Base-by-base conservation (phyloP, 768 basidiomycete genomes). In the Mycena venus region DNA sequence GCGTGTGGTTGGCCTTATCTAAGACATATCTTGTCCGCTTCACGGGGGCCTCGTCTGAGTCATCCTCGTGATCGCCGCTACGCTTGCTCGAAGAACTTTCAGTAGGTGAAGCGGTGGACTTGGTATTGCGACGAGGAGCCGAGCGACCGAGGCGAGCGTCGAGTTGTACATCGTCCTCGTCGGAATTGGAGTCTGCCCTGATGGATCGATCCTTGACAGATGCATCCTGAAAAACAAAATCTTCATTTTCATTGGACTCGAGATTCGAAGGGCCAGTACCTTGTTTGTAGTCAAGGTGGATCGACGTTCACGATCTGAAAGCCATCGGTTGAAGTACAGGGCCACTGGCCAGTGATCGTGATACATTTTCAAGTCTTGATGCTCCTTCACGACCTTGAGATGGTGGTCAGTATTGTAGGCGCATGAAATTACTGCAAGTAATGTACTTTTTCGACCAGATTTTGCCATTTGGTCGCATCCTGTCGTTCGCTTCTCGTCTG, bases 341-440 rank as follows among this genome's bases (percentile, higher is more conserved):
- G 15, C 15, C 1, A 67, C 19, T 1, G 71, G 71, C 71, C 71
- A 72, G 4, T 65, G n/a, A 17, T 49, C 36, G n/a, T 56, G n/a
- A n/a, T 65, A 72, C 3, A 32, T 27, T 0, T 34, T 12, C 14
- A 72, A n/a, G 23, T 34, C 25, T 2, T 38, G 62, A n/a, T 34
- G 65, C 23, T 27, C 3, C 2, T 36, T 9, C 19, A 64, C 23
- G 21, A 47, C 7, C 70, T 72, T 44, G 25, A 38, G 32, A 21
- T 7, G n/a, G 58, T 3, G n/a, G 36, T 40, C 38, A 61, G 10
- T 36, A 5, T 12, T 14, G 27, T 17, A 29, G 10, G 21, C 34
- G 23, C 7, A 38, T 10, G n/a, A n/a, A 29, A 29, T 4, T 19
- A 17, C 4, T 40, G 25, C 25, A 40, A 25, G 9, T 17, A 17